phyloP scores from a whole-genome alignment of 805 yeast species.

The Pichia exigua region DNA sequence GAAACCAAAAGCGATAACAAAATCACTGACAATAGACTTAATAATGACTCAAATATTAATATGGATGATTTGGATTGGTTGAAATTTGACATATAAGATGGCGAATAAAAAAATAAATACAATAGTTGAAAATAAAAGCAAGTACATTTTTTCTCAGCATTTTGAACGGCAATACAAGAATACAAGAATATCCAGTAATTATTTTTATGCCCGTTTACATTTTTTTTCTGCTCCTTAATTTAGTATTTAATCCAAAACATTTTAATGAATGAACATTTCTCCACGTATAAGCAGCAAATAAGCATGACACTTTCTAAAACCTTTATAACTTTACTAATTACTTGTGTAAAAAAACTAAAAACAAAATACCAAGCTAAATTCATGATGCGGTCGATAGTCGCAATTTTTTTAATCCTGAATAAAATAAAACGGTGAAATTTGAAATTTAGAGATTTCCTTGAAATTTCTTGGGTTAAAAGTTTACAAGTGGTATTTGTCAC shows the following conservation, averaged over 20 bases:
- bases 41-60: conserved; percentile 1
- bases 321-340: background rate
- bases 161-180: background rate
- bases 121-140: background rate
- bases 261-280: no score
- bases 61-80: conserved; percentile 31
- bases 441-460: background rate
- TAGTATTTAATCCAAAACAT: no score
- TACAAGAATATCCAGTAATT: no score
- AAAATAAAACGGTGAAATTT: background rate
- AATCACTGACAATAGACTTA: background rate
- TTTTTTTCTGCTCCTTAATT: background rate
- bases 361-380: background rate
- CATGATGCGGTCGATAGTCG: background rate
- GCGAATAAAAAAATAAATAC: background rate
- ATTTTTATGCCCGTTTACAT: background rate
- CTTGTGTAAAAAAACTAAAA: background rate
- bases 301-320: no score
- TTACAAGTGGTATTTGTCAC: background rate
- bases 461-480: no score
- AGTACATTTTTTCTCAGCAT: no score
- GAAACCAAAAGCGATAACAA: background rate
- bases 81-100: conserved; percentile 25
- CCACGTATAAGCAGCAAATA: no score
- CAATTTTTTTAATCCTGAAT: background rate